Evolutionary conservation across 148 eudicot species (phyloP).

Genomic region (Cornus controversa): DNA sequence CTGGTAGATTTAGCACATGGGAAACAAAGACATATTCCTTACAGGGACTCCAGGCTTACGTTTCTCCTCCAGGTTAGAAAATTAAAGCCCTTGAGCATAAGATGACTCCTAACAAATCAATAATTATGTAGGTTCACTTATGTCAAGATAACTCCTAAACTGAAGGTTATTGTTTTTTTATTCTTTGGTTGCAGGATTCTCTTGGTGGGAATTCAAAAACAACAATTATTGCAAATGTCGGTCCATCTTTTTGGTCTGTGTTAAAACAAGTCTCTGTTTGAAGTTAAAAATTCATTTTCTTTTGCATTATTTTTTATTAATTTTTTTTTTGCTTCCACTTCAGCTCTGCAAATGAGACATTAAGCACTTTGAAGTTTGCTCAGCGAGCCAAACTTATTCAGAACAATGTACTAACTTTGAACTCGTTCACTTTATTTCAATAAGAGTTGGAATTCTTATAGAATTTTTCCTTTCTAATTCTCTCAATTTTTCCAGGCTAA

Average conservation of each 20-base stretch:
- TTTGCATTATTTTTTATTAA: neutral
- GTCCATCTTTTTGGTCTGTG: constrained; percentile 62
- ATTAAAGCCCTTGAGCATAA: constrained; percentile 1
- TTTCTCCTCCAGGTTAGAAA: constrained; percentile 65
- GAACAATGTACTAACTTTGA: constrained; percentile 47
- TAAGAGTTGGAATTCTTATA: neutral
- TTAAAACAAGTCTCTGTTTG: constrained; percentile 9
- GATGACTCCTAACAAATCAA: neutral
- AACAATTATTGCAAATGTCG: constrained; percentile 65
- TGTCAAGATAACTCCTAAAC: constrained; percentile 2
- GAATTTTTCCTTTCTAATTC: neutral
- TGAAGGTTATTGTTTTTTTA: neutral
- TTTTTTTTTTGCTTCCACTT: constrained; percentile 7
- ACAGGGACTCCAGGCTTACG: constrained; percentile 75
- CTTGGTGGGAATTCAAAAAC: constrained; percentile 81
- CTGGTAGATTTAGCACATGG: constrained; percentile 74
- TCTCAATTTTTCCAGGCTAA: constrained; percentile 42
- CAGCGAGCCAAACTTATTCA: constrained; percentile 82
- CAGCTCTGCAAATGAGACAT: constrained; percentile 66
- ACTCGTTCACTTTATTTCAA: constrained; percentile 5
- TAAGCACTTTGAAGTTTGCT: constrained; percentile 74
- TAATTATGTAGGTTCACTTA: neutral
- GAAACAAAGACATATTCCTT: constrained; percentile 70
- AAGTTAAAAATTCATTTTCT: neutral
- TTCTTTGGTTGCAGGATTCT: constrained; percentile 53